These are phyloP conservation scores for Fusarium sp. DNA, from an alignment of 2,329 filamentous ascomycete genomes.

Conservation along the genomic window DNA sequence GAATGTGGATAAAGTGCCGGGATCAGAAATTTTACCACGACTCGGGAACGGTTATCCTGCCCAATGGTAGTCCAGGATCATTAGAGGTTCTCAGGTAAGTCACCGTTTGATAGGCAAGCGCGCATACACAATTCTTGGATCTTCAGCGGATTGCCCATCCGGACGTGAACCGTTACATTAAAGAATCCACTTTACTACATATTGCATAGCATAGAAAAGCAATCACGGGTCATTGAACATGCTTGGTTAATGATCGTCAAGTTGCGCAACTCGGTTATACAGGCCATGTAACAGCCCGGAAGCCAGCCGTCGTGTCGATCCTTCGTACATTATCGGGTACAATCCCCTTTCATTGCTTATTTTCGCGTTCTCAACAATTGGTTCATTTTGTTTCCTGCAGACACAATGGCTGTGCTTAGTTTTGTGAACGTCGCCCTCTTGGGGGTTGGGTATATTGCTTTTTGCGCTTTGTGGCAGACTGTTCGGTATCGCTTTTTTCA, in stretches of 20 bases:
- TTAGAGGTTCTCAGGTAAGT: not conserved
- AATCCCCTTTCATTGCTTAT: constrained; percentile 13
- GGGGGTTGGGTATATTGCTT: constrained; percentile 14
- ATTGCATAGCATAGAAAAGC: not conserved
- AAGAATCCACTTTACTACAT: not conserved
- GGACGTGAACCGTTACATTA: not conserved
- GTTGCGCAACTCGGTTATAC: not conserved
- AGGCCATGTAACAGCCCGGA: not conserved
- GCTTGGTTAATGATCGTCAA: constrained; percentile 13
- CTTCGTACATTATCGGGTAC: not conserved
- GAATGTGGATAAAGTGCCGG: not conserved
- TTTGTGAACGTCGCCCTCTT: constrained; percentile 16
- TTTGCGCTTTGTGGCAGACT: constrained; percentile 14
- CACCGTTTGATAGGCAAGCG: not conserved
- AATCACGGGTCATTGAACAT: constrained; percentile 17
- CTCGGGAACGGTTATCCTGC: not conserved
- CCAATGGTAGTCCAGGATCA: not conserved
- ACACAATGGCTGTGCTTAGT: constrained; percentile 20
- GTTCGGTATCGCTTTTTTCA: constrained; percentile 36
- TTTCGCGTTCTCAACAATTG: constrained; percentile 12
- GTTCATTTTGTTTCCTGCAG: not conserved
- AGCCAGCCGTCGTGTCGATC: not conserved
- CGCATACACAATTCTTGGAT: not conserved
- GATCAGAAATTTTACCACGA: constrained; percentile 4
- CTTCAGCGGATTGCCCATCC: not conserved